Conservation (phyloP, 805 yeast species). For the Lachancea thermotolerans region DNA sequence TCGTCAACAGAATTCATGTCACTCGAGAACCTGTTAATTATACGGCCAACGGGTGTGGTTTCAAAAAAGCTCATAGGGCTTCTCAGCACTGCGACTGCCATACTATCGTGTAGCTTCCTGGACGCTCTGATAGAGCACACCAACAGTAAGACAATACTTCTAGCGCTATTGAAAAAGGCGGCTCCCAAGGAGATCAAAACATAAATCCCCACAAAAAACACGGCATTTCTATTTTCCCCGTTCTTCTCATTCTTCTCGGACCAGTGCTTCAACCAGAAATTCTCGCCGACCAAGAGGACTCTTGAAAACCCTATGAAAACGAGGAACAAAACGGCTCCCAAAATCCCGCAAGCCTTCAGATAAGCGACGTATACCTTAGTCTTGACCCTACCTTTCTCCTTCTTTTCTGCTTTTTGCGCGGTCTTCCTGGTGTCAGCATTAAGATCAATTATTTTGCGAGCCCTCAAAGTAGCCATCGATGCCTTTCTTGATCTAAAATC, state of each 20-base stretch:
- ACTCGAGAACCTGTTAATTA: conserved; percentile 57
- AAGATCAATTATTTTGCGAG: conserved; percentile 30
- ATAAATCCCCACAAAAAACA: conserved; percentile 46
- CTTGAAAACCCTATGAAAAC: conserved; percentile 32
- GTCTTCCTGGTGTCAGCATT: conserved; percentile 32
- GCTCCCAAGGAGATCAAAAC: conserved; percentile 49
- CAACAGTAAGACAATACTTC: conserved; percentile 44
- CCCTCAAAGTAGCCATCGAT: conserved; percentile 53
- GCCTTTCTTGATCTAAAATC: conserved; percentile 43
- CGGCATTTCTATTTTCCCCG: conserved; percentile 39
- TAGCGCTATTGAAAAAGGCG: conserved; percentile 40
- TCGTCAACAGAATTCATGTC: conserved; percentile 55
- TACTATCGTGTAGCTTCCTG: conserved; percentile 44
- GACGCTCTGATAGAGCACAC: conserved; percentile 54
- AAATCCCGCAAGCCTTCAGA: conserved; percentile 50
- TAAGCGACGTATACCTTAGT: conserved; percentile 47
- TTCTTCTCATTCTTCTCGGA: conserved; percentile 43
- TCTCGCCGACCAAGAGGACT: conserved; percentile 37
- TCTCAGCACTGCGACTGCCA: conserved; percentile 47
- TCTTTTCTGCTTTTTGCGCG: conserved; percentile 44
- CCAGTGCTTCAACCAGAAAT: conserved; percentile 66
- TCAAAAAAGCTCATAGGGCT: conserved; percentile 66
- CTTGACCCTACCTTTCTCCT: conserved; percentile 56
- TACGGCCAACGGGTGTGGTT: conserved; percentile 61
- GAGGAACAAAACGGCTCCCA: conserved; percentile 41